A percentile compares a stretch with the other conserved stretches of the same genome.
Conservation (phyloP, 1,139 yeast species). For the Saccharomycopsis crataegensis region DNA sequence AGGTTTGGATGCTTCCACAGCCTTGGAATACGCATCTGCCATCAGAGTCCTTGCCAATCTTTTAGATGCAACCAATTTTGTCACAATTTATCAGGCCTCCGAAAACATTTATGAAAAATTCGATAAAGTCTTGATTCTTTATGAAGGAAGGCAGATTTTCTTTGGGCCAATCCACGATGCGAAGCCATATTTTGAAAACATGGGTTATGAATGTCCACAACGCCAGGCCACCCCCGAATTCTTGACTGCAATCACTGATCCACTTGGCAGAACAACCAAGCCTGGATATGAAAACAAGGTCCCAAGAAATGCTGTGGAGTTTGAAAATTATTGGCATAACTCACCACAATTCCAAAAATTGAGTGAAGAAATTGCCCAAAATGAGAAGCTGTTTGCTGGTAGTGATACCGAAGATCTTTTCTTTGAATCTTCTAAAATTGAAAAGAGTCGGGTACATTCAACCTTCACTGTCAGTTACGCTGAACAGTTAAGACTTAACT, state of each 20-base stretch:
- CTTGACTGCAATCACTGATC: slow-evolving; percentile 53
- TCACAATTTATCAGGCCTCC: slow-evolving; percentile 45
- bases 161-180: slow-evolving; percentile 39
- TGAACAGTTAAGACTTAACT: slow-evolving; percentile 41
- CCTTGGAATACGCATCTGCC: slow-evolving; percentile 41
- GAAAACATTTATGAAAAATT: slow-evolving; percentile 41
- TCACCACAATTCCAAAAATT: slow-evolving; percentile 42
- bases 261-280: slow-evolving; percentile 38
- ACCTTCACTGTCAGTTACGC: slow-evolving; percentile 39
- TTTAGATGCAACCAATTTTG: slow-evolving; percentile 38
- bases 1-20: slow-evolving; percentile 44
- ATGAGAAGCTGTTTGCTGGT: slow-evolving; percentile 33
- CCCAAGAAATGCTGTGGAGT: slow-evolving; percentile 65
- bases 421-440: slow-evolving; percentile 29
- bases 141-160: slow-evolving; percentile 38
- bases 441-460: slow-evolving; percentile 35
- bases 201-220: slow-evolving; percentile 52
- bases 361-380: slow-evolving; percentile 39
- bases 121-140: slow-evolving; percentile 40
- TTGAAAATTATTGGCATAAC: slow-evolving; percentile 56
- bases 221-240: slow-evolving; percentile 56
- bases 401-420: slow-evolving; percentile 30
- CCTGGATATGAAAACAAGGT: slow-evolving; percentile 51
- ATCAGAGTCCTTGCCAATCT: slow-evolving; percentile 37
- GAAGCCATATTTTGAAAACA: slow-evolving; percentile 34